phyloP scores from a whole-genome alignment of 2,329 filamentous ascomycete genomes.

The Aureobasidium sp. region DNA sequence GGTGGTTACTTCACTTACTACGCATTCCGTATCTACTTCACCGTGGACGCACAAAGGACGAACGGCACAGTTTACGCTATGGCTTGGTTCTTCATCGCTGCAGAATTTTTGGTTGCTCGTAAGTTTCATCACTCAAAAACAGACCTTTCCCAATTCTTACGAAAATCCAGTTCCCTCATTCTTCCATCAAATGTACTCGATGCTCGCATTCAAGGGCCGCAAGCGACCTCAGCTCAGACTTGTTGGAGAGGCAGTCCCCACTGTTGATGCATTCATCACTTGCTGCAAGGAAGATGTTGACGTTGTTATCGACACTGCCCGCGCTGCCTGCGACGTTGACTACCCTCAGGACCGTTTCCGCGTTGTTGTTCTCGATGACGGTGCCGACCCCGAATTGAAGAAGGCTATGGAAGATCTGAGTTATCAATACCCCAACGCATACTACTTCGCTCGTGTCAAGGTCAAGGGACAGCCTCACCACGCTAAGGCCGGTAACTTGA shows the following conservation, averaged over 20 bases:
- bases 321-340: constrained; percentile 34
- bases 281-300: constrained; percentile 39
- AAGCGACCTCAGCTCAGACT: constrained; percentile 17
- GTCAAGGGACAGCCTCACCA: constrained; percentile 28
- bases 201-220: constrained; percentile 16
- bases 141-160: neutral
- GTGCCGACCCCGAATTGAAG: constrained; percentile 29
- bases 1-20: constrained; percentile 15
- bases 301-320: constrained; percentile 36
- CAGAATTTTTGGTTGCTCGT: constrained; percentile 14
- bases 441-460: constrained; percentile 41
- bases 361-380: constrained; percentile 38
- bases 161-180: constrained; percentile 57
- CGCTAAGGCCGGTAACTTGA: constrained; percentile 60
- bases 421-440: constrained; percentile 33
- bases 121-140: neutral
- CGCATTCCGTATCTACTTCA: constrained; percentile 17
- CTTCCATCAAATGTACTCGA: constrained; percentile 74
- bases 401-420: constrained; percentile 31
- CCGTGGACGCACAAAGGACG: constrained; percentile 11
- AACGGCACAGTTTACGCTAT: constrained; percentile 3
- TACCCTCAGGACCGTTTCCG: constrained; percentile 34
- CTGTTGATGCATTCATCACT: constrained; percentile 39
- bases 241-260: constrained; percentile 28
- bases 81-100: constrained; percentile 16